Evolutionary conservation across 192 early-diverging fungal species (phyloP).

Genomic region (Umbelopsis vinacea): DNA sequence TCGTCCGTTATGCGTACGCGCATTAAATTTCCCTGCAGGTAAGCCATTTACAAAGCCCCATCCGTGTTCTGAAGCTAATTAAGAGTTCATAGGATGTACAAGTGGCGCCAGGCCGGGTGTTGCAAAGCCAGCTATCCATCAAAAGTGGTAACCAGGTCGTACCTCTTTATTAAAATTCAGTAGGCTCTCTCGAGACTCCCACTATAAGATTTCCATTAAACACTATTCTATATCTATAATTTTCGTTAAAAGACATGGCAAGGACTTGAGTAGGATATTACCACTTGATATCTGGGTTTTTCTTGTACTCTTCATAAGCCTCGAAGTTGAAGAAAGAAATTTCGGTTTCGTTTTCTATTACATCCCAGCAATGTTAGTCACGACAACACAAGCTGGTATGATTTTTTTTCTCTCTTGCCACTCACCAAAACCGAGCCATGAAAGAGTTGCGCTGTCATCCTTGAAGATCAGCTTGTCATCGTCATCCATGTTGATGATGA

Average conservation of each 20-base stretch:
- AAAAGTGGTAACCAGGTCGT: too few relatives aligned
- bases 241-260: background rate
- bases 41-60: too few relatives aligned
- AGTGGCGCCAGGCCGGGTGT: too few relatives aligned
- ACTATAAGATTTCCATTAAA: background rate
- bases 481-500: slow-evolving; percentile 87
- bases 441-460: slow-evolving; percentile 58
- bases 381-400: background rate
- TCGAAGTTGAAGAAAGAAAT: slow-evolving; percentile 79
- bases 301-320: slow-evolving; percentile 72
- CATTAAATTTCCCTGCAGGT: too few relatives aligned
- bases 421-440: slow-evolving; percentile 65
- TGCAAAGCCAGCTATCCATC: too few relatives aligned
- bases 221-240: background rate
- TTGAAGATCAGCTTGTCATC: slow-evolving; percentile 64
- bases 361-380: background rate
- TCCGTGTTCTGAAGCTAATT: too few relatives aligned
- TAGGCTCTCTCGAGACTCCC: background rate
- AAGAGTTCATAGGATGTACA: too few relatives aligned
- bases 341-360: slow-evolving; percentile 80
- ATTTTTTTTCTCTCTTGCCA: background rate
- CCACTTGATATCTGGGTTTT: slow-evolving; percentile 85
- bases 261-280: slow-evolving; percentile 37
- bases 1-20: too few relatives aligned
- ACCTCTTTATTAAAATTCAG: background rate